phyloP scores from a whole-genome alignment of 2,329 filamentous ascomycete species.

The Achaetomium macrosporum region DNA sequence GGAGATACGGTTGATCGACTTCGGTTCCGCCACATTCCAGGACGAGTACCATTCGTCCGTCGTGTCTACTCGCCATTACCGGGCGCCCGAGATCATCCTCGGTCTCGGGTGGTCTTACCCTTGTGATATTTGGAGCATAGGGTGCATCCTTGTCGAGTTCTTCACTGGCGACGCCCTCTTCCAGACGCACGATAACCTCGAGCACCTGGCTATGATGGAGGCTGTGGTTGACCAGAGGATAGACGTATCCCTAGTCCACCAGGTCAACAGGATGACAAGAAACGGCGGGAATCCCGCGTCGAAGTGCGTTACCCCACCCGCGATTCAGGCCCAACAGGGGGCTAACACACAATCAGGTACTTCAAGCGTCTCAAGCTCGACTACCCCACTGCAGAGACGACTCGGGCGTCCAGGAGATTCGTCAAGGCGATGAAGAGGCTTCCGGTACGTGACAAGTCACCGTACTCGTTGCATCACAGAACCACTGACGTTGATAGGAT shows the following conservation, averaged over 20 bases:
- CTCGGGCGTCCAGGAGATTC: constrained; percentile 58
- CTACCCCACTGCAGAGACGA: constrained; percentile 59
- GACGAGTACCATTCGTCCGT: constrained; percentile 69
- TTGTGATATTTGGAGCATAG: constrained; percentile 70
- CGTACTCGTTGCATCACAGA: background rate
- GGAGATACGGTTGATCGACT: constrained; percentile 65
- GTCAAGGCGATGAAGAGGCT: constrained; percentile 68
- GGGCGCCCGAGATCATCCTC: constrained; percentile 65
- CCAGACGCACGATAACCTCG: constrained; percentile 66
- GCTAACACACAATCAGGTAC: constrained; percentile 42
- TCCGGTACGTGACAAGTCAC: constrained; percentile 41
- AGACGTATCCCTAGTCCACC: constrained; percentile 52
- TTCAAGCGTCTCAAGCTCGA: constrained; percentile 62
- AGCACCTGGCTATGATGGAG: constrained; percentile 73
- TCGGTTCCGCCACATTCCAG: constrained; percentile 66
- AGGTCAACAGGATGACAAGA: constrained; percentile 52
- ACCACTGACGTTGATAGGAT: constrained; percentile 41
- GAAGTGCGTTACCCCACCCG: constrained; percentile 43
- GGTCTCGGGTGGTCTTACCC: constrained; percentile 66
- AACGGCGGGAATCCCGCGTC: constrained; percentile 56
- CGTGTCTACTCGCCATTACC: constrained; percentile 64
- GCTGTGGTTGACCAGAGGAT: constrained; percentile 56
- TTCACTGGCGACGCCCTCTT: constrained; percentile 66
- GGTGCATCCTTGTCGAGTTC: constrained; percentile 66
- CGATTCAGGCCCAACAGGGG: background rate